Conservation (phyloP, 2,329 filamentous ascomycete species). For the Penicillium griseofulvum region DNA sequence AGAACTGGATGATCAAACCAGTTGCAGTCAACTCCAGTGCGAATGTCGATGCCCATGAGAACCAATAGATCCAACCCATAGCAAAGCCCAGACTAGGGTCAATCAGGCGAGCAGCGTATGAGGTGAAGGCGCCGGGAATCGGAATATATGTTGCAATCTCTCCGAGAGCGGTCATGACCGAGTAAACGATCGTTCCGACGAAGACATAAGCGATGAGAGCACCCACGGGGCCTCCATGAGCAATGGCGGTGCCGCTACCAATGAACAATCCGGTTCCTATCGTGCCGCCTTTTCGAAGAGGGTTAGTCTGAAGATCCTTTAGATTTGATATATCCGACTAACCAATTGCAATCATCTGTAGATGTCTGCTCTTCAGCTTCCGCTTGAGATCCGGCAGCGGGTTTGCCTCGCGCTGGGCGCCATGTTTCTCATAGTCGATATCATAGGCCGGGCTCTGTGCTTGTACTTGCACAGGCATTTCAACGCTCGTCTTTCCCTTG, state of each 20-base stretch:
- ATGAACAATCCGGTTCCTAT: slow-evolving; percentile 72
- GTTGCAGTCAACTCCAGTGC: slow-evolving; percentile 70
- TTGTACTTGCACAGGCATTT: slow-evolving; percentile 24
- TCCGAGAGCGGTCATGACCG: slow-evolving; percentile 64
- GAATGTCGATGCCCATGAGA: slow-evolving; percentile 70
- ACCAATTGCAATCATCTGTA: slow-evolving; percentile 98
- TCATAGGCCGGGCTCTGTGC: slow-evolving; percentile 21
- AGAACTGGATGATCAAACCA: slow-evolving; percentile 73
- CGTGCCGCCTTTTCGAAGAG: slow-evolving; percentile 52
- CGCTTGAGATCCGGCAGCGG: slow-evolving; percentile 64
- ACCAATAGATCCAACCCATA: slow-evolving; percentile 83
- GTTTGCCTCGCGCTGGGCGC: slow-evolving; percentile 54
- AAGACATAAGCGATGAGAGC: slow-evolving; percentile 67
- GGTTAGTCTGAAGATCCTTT: background rate
- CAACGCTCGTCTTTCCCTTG: slow-evolving; percentile 26
- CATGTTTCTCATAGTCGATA: slow-evolving; percentile 39
- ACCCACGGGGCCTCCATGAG: slow-evolving; percentile 62
- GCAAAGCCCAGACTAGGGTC: slow-evolving; percentile 70
- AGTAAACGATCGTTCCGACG: slow-evolving; percentile 69
- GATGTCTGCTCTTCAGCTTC: slow-evolving; percentile 78
- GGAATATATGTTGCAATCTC: slow-evolving; percentile 78
- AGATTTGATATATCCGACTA: slow-evolving; percentile 48
- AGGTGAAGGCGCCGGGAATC: slow-evolving; percentile 70
- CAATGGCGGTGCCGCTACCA: slow-evolving; percentile 62
- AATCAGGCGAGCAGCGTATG: slow-evolving; percentile 72